These are phyloP conservation scores for Chrysoporthe cubensis DNA, from an alignment of 2,329 filamentous ascomycete species.

Conservation along the genomic window DNA sequence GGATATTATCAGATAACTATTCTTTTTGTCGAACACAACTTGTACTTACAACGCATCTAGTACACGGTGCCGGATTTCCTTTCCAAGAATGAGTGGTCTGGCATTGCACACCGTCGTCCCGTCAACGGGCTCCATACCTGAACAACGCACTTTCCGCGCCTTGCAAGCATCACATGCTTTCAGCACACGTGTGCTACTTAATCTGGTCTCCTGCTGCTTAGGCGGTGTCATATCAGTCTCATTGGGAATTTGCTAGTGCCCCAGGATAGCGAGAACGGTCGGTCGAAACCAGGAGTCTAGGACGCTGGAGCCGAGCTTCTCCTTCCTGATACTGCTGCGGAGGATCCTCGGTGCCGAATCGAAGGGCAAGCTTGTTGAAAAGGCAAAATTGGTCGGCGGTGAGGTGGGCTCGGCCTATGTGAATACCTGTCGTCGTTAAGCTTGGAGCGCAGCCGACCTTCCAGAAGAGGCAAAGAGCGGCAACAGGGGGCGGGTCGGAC, in stretches of 20 bases:
- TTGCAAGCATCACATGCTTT: conserved; percentile 43
- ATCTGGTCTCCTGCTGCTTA: not conserved
- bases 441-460: not conserved
- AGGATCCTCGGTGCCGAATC: not conserved
- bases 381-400: not conserved
- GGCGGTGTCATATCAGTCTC: not conserved
- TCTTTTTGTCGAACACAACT: not conserved
- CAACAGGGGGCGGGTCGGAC: not conserved
- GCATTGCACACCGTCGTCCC: not conserved
- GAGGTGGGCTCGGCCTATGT: not conserved
- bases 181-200: conserved; percentile 4
- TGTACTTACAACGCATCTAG: conserved; percentile 36
- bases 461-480: not conserved
- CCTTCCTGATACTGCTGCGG: not conserved
- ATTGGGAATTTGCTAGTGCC: not conserved
- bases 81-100: conserved; percentile 6
- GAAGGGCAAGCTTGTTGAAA: not conserved
- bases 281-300: not conserved
- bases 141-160: conserved; percentile 46
- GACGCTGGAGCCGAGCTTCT: not conserved
- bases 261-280: not conserved
- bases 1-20: not conserved
- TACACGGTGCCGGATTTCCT: conserved; percentile 35
- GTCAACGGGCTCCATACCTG: conserved; percentile 33
- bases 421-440: not conserved